These are phyloP conservation scores for Saccharomyces hybrid DNA, from an alignment of 1,139 yeast genomes.

Conservation along the genomic window DNA sequence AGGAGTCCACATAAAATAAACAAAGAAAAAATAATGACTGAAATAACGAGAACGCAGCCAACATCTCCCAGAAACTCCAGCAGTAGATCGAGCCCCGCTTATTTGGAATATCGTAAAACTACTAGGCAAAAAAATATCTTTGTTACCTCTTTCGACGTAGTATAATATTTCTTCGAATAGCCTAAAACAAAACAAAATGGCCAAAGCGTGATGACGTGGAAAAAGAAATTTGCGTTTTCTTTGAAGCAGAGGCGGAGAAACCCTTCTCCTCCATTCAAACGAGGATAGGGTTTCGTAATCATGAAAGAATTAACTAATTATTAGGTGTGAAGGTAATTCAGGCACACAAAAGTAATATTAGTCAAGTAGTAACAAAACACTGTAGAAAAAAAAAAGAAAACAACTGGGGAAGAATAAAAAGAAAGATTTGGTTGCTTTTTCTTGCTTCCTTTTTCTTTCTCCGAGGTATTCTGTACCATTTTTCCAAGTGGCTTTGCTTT, in stretches of 20 bases:
- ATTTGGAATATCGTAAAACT: neutral
- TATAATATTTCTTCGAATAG: neutral
- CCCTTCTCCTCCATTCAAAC: neutral
- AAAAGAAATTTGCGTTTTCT: neutral
- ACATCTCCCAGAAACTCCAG: neutral
- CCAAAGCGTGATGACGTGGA: neutral
- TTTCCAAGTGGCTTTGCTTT: neutral
- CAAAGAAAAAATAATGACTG: neutral
- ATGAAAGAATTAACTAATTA: neutral
- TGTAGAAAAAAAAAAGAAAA: neutral
- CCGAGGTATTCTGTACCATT: neutral
- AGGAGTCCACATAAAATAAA: neutral
- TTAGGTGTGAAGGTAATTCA: neutral
- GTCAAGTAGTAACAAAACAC: neutral
- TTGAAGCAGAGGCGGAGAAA: neutral
- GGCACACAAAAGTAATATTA: neutral
- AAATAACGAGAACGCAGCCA: neutral
- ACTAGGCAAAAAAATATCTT: neutral
- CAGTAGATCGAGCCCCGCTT: neutral
- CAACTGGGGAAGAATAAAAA: neutral
- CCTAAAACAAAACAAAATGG: neutral
- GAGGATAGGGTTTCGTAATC: neutral
- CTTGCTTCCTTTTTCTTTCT: neutral
- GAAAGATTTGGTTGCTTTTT: neutral
- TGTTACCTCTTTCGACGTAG: neutral